These are phyloP conservation scores for Fusarium phyllophilum DNA, from an alignment of 2,329 filamentous ascomycete genomes.

Conservation along the genomic window DNA sequence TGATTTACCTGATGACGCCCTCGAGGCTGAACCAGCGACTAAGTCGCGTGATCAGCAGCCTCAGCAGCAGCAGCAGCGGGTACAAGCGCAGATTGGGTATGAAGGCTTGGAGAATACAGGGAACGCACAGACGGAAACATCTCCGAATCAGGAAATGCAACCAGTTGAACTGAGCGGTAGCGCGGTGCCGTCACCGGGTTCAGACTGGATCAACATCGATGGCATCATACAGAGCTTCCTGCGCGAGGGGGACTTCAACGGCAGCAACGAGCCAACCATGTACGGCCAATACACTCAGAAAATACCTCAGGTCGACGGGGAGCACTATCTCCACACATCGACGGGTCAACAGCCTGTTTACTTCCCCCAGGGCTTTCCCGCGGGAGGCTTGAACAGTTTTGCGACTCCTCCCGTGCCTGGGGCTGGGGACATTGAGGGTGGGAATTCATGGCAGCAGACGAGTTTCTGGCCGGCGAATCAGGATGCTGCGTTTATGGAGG, in stretches of 20 bases:
- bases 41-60: conserved; percentile 6
- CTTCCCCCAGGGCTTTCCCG: conserved; percentile 14
- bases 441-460: conserved; percentile 12
- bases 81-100: background rate
- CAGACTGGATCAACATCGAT: conserved; percentile 49
- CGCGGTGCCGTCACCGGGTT: conserved; percentile 9
- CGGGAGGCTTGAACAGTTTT: conserved; percentile 3
- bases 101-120: background rate
- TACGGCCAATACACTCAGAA: conserved; percentile 8
- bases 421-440: conserved; percentile 2
- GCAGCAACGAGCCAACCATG: background rate
- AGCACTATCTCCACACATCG: conserved; percentile 15
- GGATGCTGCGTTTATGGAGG: conserved; percentile 38
- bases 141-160: background rate
- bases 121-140: background rate
- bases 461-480: conserved; percentile 15
- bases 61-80: background rate
- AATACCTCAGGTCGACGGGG: conserved; percentile 8
- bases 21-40: conserved; percentile 2
- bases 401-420: background rate
- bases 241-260: conserved; percentile 33
- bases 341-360: conserved; percentile 9
- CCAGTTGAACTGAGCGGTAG: background rate
- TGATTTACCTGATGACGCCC: conserved; percentile 16
- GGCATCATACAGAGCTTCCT: conserved; percentile 51